Base-by-base conservation (phyloP, 2,329 filamentous ascomycete genomes). In the Thielaviopsis ethacetica region DNA sequence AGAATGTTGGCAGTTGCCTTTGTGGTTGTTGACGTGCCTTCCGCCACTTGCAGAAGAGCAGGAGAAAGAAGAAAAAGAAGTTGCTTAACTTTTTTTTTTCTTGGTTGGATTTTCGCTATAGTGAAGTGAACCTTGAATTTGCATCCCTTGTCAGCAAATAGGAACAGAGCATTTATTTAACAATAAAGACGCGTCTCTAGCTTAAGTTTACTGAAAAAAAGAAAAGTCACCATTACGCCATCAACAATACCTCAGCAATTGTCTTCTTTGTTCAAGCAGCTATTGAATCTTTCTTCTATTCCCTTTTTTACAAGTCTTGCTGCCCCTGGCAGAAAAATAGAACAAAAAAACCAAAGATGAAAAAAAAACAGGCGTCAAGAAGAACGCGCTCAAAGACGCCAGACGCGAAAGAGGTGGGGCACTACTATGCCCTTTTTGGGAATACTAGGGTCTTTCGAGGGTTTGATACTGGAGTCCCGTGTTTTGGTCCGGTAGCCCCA, bases 351-450 rank as follows among this genome's bases (percentile, higher is more conserved):
- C 5, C 5, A 34, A 34, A 34, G 12, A 34, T 6, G 12, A 34
- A 44, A 44, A 44, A 44, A 44, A 44, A n/a, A 44, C 13, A 44
- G 38, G 2, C 38, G 13, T 44, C 17, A 9, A 44, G 17, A 15
- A n/a, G 15, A 44, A 44, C 38, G 38, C 38, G 38, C 15, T n/a
- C 38, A 17, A 44, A 44, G 38, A 44, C 38, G 15, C 13, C 13
- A n/a, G 15, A 19, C 55, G 55, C 56, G 47, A 52, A 22, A 53
- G 44, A n/a, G 13, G 56, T 41, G 56, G 56, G 47, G 49, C 21
- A 26, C 49, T 50, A 57, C 56, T 57, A 57, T 57, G 56, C 47
- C 56, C 56, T 53, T 24, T 57, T 57, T 57, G 21, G 56, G 56
- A 57, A 53, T 10, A 54, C 27, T 44, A 54, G 34, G 53, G 34